These are phyloP conservation scores for Solanum neorickii DNA, from an alignment of 257 asterid species.

Conservation along the genomic window DNA sequence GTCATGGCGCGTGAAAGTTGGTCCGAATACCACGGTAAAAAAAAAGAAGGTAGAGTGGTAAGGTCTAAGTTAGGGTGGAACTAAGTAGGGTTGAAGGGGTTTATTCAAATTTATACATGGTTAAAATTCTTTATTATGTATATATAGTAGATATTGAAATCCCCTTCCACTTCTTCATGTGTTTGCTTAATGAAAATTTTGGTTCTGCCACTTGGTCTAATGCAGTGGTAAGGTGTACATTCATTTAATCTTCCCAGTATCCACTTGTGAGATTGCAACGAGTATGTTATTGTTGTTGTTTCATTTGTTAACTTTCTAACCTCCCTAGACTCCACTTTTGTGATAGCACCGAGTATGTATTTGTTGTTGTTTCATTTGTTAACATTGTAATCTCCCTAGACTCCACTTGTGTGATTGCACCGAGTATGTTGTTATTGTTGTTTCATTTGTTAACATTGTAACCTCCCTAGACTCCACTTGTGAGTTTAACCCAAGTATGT, in stretches of 20 bases:
- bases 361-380: neutral
- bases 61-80: neutral
- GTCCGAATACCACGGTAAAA: neutral
- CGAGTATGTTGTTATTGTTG: neutral
- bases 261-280: neutral
- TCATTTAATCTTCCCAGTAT: neutral
- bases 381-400: neutral
- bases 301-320: neutral
- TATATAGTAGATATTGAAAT: neutral
- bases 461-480: neutral
- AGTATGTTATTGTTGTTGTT: too few species aligned
- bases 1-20: neutral
- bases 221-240: neutral
- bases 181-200: neutral
- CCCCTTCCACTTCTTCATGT: neutral
- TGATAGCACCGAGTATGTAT: neutral
- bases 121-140: neutral
- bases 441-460: neutral
- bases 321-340: neutral
- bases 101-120: neutral
- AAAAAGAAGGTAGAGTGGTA: neutral
- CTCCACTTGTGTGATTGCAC: neutral
- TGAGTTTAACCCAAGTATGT: too few species aligned
- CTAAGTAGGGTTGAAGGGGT: neutral
- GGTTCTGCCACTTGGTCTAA: neutral